phyloP scores from a whole-genome alignment of 768 basidiomycete genomes.

The Russula ochroleuca region DNA sequence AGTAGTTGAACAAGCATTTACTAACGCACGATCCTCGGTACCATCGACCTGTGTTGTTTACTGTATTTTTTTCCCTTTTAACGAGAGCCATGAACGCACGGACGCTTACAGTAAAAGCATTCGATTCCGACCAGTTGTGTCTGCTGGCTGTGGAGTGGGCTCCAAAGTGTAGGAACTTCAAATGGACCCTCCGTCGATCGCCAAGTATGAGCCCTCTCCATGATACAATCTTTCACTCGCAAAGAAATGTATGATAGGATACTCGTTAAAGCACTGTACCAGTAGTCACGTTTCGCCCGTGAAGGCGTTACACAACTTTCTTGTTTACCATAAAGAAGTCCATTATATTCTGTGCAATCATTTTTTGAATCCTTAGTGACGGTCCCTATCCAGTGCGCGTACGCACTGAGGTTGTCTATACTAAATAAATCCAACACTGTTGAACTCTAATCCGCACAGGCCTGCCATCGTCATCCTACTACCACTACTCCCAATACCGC shows the following conservation, averaged over 20 bases:
- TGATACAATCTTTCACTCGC: too few relatives aligned
- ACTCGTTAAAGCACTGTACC: background rate
- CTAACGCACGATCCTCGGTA: too few relatives aligned
- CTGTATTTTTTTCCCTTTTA: too few relatives aligned
- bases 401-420: background rate
- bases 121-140: too few relatives aligned
- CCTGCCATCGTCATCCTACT: background rate
- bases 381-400: background rate
- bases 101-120: too few relatives aligned
- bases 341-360: background rate
- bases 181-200: too few relatives aligned
- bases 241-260: too few relatives aligned
- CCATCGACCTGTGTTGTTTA: background rate
- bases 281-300: too few relatives aligned
- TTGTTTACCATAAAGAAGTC: background rate
- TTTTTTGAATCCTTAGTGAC: background rate
- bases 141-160: too few relatives aligned
- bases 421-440: background rate
- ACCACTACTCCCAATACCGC: constrained; percentile 67
- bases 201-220: too few relatives aligned
- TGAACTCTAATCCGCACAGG: background rate
- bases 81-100: too few relatives aligned
- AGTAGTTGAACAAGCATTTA: background rate
- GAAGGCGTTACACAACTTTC: background rate
- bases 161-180: too few relatives aligned